These are phyloP conservation scores for Cladophialophora exuberans DNA, from an alignment of 2,329 filamentous ascomycete species.

Conservation along the genomic window DNA sequence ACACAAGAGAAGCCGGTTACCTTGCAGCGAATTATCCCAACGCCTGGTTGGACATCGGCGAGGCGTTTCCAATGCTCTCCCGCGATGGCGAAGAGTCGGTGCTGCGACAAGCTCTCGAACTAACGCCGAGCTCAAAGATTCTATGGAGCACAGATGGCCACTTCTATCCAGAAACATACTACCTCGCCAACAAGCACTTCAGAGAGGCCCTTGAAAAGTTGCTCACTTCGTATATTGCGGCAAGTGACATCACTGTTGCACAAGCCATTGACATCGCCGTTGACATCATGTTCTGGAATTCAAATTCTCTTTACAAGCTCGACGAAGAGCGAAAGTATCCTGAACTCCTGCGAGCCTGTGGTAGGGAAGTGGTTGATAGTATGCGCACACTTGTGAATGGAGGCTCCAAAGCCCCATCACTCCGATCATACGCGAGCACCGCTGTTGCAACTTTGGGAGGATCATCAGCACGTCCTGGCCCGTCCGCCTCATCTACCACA, in stretches of 20 bases:
- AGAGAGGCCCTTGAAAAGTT: constrained; percentile 70
- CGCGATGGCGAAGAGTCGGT: constrained; percentile 74
- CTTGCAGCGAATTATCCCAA: constrained; percentile 77
- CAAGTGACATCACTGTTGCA: constrained; percentile 61
- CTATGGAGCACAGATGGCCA: constrained; percentile 82
- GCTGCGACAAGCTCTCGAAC: constrained; percentile 72
- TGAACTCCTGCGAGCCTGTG: constrained; percentile 32
- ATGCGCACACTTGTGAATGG: constrained; percentile 33
- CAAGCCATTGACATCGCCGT: constrained; percentile 68
- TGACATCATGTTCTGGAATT: constrained; percentile 75
- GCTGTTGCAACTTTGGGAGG: constrained; percentile 18
- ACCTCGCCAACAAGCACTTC: constrained; percentile 72
- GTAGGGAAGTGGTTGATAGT: constrained; percentile 27
- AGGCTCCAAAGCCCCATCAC: constrained; percentile 27
- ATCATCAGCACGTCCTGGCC: constrained; percentile 8
- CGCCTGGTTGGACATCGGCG: constrained; percentile 80
- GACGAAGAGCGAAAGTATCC: constrained; percentile 41
- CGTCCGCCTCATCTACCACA: constrained; percentile 10
- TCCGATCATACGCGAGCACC: constrained; percentile 27
- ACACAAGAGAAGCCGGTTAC: constrained; percentile 76
- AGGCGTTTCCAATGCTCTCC: constrained; percentile 79
- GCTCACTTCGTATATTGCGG: constrained; percentile 67
- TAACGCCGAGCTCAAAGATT: constrained; percentile 74
- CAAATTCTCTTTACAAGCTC: constrained; percentile 74
- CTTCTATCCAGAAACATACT: constrained; percentile 76